A percentile compares a stretch with the other conserved stretches of the same genome.
Evolutionary conservation across 148 eudicot species (phyloP).

Genomic region (Pharnaceum exiguum): DNA sequence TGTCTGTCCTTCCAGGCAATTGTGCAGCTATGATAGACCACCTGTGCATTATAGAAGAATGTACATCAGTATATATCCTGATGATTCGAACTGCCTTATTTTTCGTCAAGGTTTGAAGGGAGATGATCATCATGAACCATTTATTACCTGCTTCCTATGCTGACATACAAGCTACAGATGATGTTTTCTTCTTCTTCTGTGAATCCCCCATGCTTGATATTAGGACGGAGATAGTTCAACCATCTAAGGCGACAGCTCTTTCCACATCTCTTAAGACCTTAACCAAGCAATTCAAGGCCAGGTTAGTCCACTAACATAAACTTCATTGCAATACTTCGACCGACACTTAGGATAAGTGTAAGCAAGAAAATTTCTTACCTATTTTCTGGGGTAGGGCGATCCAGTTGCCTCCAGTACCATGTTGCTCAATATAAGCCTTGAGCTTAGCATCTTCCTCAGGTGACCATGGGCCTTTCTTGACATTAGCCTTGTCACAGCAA

Average conservation of each 20-base stretch:
- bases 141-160: conserved; percentile 60
- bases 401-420: conserved; percentile 63
- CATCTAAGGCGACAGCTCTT: conserved; percentile 67
- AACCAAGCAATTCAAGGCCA: conserved; percentile 3
- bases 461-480: conserved; percentile 71
- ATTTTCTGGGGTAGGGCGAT: conserved; percentile 57
- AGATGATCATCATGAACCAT: not conserved
- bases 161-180: conserved; percentile 51
- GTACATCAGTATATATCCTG: not conserved
- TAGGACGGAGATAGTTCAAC: conserved; percentile 64
- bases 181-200: conserved; percentile 67
- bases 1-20: conserved; percentile 63
- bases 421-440: conserved; percentile 41
- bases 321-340: not conserved
- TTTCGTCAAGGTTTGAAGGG: no score
- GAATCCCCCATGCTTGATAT: conserved; percentile 61
- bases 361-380: conserved; percentile 20
- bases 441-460: conserved; percentile 56
- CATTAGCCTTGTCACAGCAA: conserved; percentile 65
- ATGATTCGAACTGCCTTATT: no score
- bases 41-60: conserved; percentile 22
- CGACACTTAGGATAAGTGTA: not conserved
- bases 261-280: conserved; percentile 80
- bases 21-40: conserved; percentile 82
- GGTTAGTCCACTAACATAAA: conserved; percentile 10